A percentile compares a stretch with the other conserved stretches of the same genome.
These are phyloP conservation scores for Haplosporangium sp. DNA, from an alignment of 371 early-diverging fungal genomes.

Conservation along the genomic window DNA sequence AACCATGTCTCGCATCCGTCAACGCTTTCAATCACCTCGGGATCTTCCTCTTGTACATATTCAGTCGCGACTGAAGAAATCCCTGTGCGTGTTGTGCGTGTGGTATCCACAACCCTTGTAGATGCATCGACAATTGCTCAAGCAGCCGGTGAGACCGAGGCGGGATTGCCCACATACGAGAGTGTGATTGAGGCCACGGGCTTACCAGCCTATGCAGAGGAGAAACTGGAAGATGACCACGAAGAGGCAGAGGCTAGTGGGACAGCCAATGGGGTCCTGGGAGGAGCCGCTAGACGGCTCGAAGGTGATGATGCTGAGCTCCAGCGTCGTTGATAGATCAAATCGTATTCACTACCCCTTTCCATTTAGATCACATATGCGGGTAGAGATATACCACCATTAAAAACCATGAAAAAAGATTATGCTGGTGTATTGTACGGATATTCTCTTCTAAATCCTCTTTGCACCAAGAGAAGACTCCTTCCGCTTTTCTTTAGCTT, in stretches of 20 bases:
- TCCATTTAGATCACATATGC: background rate
- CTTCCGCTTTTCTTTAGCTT: constrained; percentile 64
- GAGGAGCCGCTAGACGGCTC: constrained; percentile 46
- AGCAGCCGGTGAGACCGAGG: constrained; percentile 47
- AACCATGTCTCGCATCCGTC: background rate
- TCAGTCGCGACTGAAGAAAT: constrained; percentile 52
- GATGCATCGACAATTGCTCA: constrained; percentile 52
- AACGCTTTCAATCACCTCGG: background rate
- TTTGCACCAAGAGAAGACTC: constrained; percentile 62
- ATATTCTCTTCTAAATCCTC: constrained; percentile 45
- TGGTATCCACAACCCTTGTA: constrained; percentile 41
- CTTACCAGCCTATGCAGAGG: constrained; percentile 50
- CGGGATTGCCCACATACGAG: constrained; percentile 52
- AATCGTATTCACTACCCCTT: background rate
- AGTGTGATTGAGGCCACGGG: constrained; percentile 56
- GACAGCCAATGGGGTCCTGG: constrained; percentile 40
- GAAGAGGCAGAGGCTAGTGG: constrained; percentile 48
- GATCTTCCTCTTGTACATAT: constrained; percentile 8
- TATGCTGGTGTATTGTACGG: background rate
- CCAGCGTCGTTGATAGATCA: constrained; percentile 17
- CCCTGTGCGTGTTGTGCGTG: constrained; percentile 47
- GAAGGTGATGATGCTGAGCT: constrained; percentile 47
- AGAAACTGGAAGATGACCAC: constrained; percentile 48
- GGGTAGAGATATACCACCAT: background rate
- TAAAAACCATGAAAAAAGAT: background rate